Percentiles rank a stretch among this genome's conserved stretches.
Conservation (phyloP, 352 stramenopile species). For the Pythium guiyangense region DNA sequence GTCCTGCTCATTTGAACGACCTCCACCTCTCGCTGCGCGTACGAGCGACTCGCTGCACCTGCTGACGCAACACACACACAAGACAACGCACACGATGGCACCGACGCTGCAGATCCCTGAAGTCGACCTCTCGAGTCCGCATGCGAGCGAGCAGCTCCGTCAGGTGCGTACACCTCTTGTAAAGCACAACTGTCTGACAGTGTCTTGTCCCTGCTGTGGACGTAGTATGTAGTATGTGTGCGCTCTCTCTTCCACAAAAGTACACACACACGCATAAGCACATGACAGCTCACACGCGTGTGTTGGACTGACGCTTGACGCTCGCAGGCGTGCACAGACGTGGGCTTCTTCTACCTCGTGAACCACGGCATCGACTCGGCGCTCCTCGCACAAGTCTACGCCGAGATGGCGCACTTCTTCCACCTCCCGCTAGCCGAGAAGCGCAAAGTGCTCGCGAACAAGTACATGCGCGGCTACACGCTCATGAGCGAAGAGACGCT, state of each 20-base stretch:
- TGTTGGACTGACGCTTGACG: background rate
- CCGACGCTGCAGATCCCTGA: constrained; percentile 42
- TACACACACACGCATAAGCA: background rate
- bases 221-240: no score
- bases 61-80: no score
- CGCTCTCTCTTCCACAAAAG: background rate
- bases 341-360: constrained; percentile 73
- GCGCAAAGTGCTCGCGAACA: constrained; percentile 53
- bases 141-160: constrained; percentile 41
- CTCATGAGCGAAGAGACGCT: constrained; percentile 73
- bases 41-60: no score
- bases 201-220: no score
- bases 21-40: no score
- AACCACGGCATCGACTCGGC: constrained; percentile 34
- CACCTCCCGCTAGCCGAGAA: constrained; percentile 41
- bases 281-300: background rate
- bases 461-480: constrained; percentile 74
- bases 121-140: constrained; percentile 41
- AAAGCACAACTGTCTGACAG: no score
- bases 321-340: constrained; percentile 34
- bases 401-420: constrained; percentile 63
- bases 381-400: constrained; percentile 44
- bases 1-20: no score
- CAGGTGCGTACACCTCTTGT: constrained; percentile 7
- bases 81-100: no score